Conservation (phyloP, 495 filamentous ascomycete genomes). For the Xylaria venustula region DNA sequence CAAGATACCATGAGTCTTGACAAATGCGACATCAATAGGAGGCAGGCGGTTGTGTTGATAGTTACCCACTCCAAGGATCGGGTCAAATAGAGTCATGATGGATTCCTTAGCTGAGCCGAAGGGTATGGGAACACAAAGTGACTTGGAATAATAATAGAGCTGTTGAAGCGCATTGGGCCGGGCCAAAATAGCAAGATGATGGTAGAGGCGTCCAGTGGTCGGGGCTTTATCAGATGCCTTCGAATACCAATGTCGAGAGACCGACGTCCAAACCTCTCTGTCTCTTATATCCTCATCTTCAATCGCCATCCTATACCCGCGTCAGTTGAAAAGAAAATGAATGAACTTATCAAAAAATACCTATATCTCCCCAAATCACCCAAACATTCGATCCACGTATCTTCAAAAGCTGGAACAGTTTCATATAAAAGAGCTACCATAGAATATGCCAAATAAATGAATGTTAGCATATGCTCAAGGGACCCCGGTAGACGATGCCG, state of each 20-base stretch:
- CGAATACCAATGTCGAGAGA: conserved; percentile 73
- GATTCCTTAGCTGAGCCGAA: conserved; percentile 66
- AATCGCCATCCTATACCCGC: conserved; percentile 59
- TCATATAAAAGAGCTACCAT: conserved; percentile 72
- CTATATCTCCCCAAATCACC: conserved; percentile 61
- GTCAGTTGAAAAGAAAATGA: background rate
- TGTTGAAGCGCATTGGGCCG: conserved; percentile 69
- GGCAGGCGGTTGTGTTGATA: conserved; percentile 28
- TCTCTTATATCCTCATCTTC: conserved; percentile 67
- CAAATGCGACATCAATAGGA: conserved; percentile 51
- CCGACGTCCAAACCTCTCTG: conserved; percentile 69
- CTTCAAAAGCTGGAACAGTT: conserved; percentile 66
- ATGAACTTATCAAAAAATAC: conserved; percentile 13
- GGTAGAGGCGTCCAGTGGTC: conserved; percentile 67
- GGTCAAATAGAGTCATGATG: conserved; percentile 68
- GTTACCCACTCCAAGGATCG: conserved; percentile 48
- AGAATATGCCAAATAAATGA: conserved; percentile 77
- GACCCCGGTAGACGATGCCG: conserved; percentile 66
- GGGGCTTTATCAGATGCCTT: conserved; percentile 70
- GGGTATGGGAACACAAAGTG: conserved; percentile 47
- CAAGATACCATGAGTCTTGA: conserved; percentile 63
- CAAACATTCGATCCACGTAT: conserved; percentile 83
- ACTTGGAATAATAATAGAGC: conserved; percentile 60
- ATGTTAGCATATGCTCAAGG: conserved; percentile 76
- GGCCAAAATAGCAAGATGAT: conserved; percentile 76